These are phyloP conservation scores for Pichia sp. DNA, from an alignment of 1,139 yeast genomes.

Conservation along the genomic window DNA sequence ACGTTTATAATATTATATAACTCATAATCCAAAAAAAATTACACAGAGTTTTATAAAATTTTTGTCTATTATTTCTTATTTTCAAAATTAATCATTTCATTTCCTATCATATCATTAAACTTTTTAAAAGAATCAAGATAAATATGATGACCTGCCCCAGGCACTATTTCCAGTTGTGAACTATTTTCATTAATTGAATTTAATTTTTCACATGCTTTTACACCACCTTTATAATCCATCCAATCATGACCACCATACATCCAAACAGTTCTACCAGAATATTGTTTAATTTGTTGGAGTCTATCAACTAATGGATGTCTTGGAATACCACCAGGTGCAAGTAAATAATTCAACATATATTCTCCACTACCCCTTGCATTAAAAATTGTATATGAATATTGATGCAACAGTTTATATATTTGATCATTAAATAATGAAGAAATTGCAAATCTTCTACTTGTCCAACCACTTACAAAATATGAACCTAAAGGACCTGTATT, in stretches of 20 bases:
- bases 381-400: constrained; percentile 64
- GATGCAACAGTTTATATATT: constrained; percentile 48
- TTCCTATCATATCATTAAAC: constrained; percentile 45
- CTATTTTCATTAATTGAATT: constrained; percentile 20
- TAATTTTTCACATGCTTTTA: constrained; percentile 36
- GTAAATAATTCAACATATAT: constrained; percentile 59
- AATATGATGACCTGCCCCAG: constrained; percentile 64
- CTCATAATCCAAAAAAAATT: not conserved
- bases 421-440: constrained; percentile 21
- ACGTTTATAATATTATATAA: not conserved
- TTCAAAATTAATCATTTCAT: constrained; percentile 37
- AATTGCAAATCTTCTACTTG: constrained; percentile 57
- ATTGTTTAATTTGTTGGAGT: constrained; percentile 22
- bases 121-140: constrained; percentile 53
- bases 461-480: constrained; percentile 72
- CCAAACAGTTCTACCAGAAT: constrained; percentile 52
- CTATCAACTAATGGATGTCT: constrained; percentile 50
- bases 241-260: constrained; percentile 71
- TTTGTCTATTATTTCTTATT: not conserved
- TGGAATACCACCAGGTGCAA: constrained; percentile 75
- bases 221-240: constrained; percentile 65
- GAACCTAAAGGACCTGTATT: constrained; percentile 64
- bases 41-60: not conserved
- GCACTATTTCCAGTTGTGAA: constrained; percentile 36
- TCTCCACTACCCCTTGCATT: constrained; percentile 72